Conservation (phyloP, 2,329 filamentous ascomycete genomes). For the Hypoxylon sp. region DNA sequence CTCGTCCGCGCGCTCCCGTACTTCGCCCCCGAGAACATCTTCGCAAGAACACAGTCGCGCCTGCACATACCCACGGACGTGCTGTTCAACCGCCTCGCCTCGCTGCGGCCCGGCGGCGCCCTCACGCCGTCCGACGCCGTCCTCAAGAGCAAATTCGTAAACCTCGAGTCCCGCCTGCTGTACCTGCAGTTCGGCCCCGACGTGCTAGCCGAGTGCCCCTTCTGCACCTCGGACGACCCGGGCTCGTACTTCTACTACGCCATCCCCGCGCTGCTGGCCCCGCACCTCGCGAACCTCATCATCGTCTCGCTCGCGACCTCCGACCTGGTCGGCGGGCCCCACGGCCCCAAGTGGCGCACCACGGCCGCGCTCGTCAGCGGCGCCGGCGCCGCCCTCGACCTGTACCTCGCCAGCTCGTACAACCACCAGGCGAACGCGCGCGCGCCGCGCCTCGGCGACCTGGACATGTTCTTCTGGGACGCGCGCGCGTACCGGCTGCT, state of each 20-base stretch:
- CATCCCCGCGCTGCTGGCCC: slow-evolving; percentile 76
- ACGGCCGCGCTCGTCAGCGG: slow-evolving; percentile 74
- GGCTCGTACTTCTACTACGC: slow-evolving; percentile 84
- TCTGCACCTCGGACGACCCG: slow-evolving; percentile 80
- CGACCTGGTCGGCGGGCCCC: slow-evolving; percentile 70
- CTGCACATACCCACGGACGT: slow-evolving; percentile 88
- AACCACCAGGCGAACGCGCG: slow-evolving; percentile 73
- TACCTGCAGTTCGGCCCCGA: slow-evolving; percentile 87
- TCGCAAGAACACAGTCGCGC: slow-evolving; percentile 80
- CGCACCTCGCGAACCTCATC: slow-evolving; percentile 84
- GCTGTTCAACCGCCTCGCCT: slow-evolving; percentile 80
- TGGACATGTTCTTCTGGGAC: slow-evolving; percentile 80
- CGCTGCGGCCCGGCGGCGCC: slow-evolving; percentile 60
- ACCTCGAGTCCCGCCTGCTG: slow-evolving; percentile 78
- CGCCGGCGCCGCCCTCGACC: slow-evolving; percentile 71
- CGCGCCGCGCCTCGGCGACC: slow-evolving; percentile 70
- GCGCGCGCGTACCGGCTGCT: slow-evolving; percentile 73
- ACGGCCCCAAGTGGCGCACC: slow-evolving; percentile 76
- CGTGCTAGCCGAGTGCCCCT: slow-evolving; percentile 80
- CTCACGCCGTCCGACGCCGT: slow-evolving; percentile 72
- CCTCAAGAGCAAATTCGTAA: slow-evolving; percentile 76
- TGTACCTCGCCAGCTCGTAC: slow-evolving; percentile 75
- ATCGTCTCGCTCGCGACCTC: slow-evolving; percentile 81
- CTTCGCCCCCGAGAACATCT: slow-evolving; percentile 84
- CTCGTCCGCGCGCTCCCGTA: slow-evolving; percentile 71